Base-by-base conservation (phyloP, 345 rosid genomes). In the Adansonia digitata region DNA sequence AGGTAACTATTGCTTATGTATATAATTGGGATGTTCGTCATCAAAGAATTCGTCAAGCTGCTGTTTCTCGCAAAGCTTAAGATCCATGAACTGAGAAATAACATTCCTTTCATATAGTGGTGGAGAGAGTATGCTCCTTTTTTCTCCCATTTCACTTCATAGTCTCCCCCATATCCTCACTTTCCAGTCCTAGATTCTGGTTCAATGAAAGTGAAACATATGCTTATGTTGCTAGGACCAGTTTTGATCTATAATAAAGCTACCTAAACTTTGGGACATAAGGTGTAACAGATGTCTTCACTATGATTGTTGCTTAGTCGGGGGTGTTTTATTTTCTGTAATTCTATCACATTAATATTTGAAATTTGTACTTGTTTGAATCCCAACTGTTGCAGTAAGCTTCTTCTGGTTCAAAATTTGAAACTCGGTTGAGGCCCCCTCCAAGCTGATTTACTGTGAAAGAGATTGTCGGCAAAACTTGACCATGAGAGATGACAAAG, bases 1-100 rank as follows among this genome's bases (percentile, higher is more conserved):
- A 95, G 99, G 98, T 95, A 37, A 91, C 97, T 0, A 68, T 46
- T 11, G 56, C 72, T 27, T 56, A 56, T 8, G 72, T 68, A 15
- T 68, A 68, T 68, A 68, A 68, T 46, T 68, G 72, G 72, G 72
- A 68, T 8, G 72, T 68, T 27, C 72, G 46, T 27, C 72, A 68
- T 45, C 56, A 56, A 45, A 29, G 72, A 46, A 27, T 45, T 29
- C 72, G 40, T 27, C 71, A 45, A 67, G 24, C 34, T 13, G n/a
- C 71, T 26, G 22, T 24, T 68, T 7, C 56, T 45, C 1, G 39
- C 1, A 29, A 35, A 14, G n/a, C 24, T 46, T 6, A 67, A 37
- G 56, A 26, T 68, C 46, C 72, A 26, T 45, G 55, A 67, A 14
- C 39, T 8, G 31, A 45, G 55, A 27, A 18, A 67, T 45, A 15